phyloP scores from a whole-genome alignment of 768 basidiomycete species.

The Lentinula edodes region DNA sequence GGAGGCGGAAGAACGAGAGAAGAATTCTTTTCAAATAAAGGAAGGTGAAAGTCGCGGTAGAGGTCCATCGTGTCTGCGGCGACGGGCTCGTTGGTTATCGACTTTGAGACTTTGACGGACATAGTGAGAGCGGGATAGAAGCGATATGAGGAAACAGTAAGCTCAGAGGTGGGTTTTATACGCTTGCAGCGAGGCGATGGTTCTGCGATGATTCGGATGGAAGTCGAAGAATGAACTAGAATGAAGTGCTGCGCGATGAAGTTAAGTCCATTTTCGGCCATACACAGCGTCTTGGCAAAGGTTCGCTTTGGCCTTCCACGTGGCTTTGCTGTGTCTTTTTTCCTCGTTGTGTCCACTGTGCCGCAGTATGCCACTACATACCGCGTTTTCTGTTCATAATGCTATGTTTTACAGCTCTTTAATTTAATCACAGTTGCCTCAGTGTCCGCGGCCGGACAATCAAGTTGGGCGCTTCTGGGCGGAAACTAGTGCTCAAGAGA shows the following conservation, averaged over 20 bases:
- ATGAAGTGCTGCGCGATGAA: neutral
- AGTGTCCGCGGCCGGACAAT: too few relatives aligned
- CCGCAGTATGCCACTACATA: too few relatives aligned
- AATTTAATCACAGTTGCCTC: too few relatives aligned
- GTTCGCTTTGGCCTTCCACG: neutral
- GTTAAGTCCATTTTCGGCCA: neutral
- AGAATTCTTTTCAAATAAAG: neutral
- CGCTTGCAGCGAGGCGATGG: neutral
- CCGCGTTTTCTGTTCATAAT: neutral
- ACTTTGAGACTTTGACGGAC: neutral
- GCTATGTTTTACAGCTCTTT: neutral
- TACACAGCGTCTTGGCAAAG: neutral
- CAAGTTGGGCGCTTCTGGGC: too few relatives aligned
- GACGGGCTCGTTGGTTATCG: conserved; percentile 1
- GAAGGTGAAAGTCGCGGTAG: neutral
- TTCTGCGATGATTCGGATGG: neutral
- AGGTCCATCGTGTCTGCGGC: conserved; percentile 2
- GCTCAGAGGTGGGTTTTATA: too few relatives aligned
- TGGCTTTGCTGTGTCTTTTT: neutral
- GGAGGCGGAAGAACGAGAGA: neutral
- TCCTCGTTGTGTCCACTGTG: too few relatives aligned
- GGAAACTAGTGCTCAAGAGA: too few relatives aligned
- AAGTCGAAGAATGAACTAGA: neutral
- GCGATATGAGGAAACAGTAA: too few relatives aligned
- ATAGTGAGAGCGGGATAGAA: neutral